phyloP scores from a whole-genome alignment of 805 yeast species.

The Pichia nanzhaoensis region DNA sequence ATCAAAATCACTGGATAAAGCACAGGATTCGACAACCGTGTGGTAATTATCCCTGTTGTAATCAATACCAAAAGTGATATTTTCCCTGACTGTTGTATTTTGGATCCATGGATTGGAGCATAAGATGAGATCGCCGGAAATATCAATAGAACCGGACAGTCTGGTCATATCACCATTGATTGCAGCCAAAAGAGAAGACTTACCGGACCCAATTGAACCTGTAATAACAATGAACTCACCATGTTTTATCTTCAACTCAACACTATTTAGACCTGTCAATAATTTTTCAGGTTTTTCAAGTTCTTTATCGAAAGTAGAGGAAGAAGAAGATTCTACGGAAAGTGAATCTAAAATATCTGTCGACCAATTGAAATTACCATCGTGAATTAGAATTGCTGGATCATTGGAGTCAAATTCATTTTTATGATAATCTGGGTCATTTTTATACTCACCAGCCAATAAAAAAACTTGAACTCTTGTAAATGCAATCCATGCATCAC shows the following conservation, averaged over 20 bases:
- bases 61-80: conserved; percentile 57
- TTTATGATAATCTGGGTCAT: conserved; percentile 18
- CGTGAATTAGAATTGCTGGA: conserved; percentile 40
- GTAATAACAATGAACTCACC: conserved; percentile 71
- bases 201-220: conserved; percentile 77
- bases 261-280: conserved; percentile 30
- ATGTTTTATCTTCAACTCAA: conserved; percentile 46
- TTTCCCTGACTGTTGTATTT: conserved; percentile 69
- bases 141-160: conserved; percentile 41
- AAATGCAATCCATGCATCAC: conserved; percentile 65
- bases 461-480: conserved; percentile 49
- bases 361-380: conserved; percentile 69
- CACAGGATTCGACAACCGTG: conserved; percentile 54
- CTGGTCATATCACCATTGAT: conserved; percentile 65
- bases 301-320: neutral
- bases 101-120: conserved; percentile 78
- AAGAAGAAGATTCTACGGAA: neutral
- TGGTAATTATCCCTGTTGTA: conserved; percentile 45
- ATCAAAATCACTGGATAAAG: conserved; percentile 58
- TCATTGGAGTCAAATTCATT: conserved; percentile 10
- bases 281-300: neutral
- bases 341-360: neutral
- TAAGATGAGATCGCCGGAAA: conserved; percentile 47
- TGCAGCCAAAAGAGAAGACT: conserved; percentile 64
- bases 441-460: conserved; percentile 35